Evolutionary conservation across 2,329 filamentous ascomycete genomes (phyloP).

Genomic region (Fusarium temperatum): DNA sequence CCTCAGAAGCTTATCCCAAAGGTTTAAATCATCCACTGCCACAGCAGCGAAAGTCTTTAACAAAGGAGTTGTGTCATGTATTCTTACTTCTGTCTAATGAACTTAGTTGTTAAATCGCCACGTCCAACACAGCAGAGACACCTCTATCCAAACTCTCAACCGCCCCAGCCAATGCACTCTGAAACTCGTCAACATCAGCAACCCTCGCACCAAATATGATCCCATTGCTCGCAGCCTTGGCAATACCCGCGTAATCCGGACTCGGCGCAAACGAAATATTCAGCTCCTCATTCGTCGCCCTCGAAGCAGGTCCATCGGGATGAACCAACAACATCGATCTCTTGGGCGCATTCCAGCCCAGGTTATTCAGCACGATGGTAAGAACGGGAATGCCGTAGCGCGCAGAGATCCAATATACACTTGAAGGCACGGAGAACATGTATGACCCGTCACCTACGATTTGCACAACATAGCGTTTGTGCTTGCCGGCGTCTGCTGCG

Average conservation of each 20-base stretch:
- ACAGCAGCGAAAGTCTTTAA: fast-evolving
- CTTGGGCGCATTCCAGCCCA: constrained; percentile 7
- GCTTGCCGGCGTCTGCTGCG: neutral
- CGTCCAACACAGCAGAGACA: constrained; percentile 1
- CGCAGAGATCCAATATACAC: constrained; percentile 24
- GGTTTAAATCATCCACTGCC: too few relatives aligned
- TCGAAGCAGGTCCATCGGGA: constrained; percentile 5
- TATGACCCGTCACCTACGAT: constrained; percentile 22
- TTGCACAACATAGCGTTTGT: neutral
- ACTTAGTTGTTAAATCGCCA: neutral
- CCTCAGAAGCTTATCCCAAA: too few relatives aligned
- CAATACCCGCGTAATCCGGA: constrained; percentile 12
- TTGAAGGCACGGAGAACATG: constrained; percentile 13
- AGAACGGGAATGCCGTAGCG: constrained; percentile 7
- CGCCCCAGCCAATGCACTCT: neutral
- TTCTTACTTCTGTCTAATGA: too few relatives aligned
- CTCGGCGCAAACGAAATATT: constrained; percentile 13
- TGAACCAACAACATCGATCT: constrained; percentile 3
- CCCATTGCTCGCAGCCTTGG: neutral
- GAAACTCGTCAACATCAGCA: neutral
- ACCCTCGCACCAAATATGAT: neutral
- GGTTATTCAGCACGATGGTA: constrained; percentile 14
- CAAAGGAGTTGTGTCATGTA: fast-evolving
- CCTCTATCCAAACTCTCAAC: constrained; percentile 1
- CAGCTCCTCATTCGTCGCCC: neutral